Evolutionary conservation across 2,329 filamentous ascomycete species (phyloP), one percentile per base, ranked within the genome.

Genomic region (Penicillium fuscoglaucum): DNA sequence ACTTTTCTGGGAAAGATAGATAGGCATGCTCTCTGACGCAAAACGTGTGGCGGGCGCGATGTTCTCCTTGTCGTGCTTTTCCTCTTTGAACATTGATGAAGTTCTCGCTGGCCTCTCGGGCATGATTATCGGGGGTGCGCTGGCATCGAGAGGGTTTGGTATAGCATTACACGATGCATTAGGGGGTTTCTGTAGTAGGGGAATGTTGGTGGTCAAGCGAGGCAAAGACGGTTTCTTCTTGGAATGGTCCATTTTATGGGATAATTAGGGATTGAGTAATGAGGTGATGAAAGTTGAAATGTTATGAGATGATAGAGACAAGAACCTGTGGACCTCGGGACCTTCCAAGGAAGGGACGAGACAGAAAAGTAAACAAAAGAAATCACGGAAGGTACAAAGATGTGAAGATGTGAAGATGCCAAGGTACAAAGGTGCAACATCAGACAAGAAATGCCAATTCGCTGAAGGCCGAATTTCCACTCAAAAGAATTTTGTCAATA

Each of bases 401-500:
- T 17, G 15, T 5, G 21, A 37, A n/a, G 7, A 8, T 17, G 15
- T 2, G 6, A 35, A n/a, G 3, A 2, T 37, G 33, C 35, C 1
- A 39, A 39, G 8, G 8, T n/a, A 4, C 12, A 10, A 39, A 39
- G 35, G 57, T 33, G 12, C 59, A 17, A 47, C 45, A 48, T 66
- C 43, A 72, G 39, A 45, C 56, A 46, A 73, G 56, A 57, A 72
- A 72, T 4, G 61, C 66, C 46, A 71, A 55, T 59, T 68, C 71
- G 31, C 60, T 63, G 47, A 68, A 72, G 6, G 69, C 71, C 5
- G 70, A 72, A 51, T 73, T 71, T 9, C 78, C 79, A 68, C 77
- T 81, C 8, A 73, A 73, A 61, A 82, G 83, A 6, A 83, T 70
- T 62, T 71, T 75, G 67, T 83, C 80, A 47, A 78, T 74, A 62